Conservation (phyloP, 352 stramenopile genomes). For the Phytophthora pinifolia region DNA sequence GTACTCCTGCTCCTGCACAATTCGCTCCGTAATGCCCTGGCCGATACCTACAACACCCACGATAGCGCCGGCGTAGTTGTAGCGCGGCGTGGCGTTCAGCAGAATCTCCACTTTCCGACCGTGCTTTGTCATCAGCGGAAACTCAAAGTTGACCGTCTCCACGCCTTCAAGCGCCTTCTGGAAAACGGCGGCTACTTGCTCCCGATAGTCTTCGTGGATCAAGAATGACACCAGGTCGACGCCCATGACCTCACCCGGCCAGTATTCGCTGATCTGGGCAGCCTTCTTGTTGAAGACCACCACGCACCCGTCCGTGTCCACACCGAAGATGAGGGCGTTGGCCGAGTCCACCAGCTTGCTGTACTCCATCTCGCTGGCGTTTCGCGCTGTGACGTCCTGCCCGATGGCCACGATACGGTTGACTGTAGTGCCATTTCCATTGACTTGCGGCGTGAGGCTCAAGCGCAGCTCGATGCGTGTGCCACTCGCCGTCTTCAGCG, state of each 20-base stretch:
- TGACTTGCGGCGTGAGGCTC: constrained; percentile 54
- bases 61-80: constrained; percentile 63
- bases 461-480: constrained; percentile 54
- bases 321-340: constrained; percentile 79
- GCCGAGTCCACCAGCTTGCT: constrained; percentile 72
- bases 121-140: constrained; percentile 80
- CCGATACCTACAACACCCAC: constrained; percentile 79
- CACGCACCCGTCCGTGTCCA: constrained; percentile 55
- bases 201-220: constrained; percentile 73
- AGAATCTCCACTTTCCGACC: constrained; percentile 76
- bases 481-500: constrained; percentile 47
- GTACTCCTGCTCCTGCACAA: constrained; percentile 84
- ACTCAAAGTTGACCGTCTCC: constrained; percentile 79
- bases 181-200: constrained; percentile 65
- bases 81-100: constrained; percentile 71
- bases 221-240: constrained; percentile 75
- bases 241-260: constrained; percentile 86
- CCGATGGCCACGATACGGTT: constrained; percentile 67
- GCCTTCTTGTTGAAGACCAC: constrained; percentile 93
- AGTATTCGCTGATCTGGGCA: constrained; percentile 86
- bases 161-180: constrained; percentile 64
- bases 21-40: constrained; percentile 80
- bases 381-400: constrained; percentile 64
- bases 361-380: constrained; percentile 69
- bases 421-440: constrained; percentile 31